These are phyloP conservation scores for Penicillium antarcticum DNA, from an alignment of 495 filamentous ascomycete genomes.

Conservation along the genomic window DNA sequence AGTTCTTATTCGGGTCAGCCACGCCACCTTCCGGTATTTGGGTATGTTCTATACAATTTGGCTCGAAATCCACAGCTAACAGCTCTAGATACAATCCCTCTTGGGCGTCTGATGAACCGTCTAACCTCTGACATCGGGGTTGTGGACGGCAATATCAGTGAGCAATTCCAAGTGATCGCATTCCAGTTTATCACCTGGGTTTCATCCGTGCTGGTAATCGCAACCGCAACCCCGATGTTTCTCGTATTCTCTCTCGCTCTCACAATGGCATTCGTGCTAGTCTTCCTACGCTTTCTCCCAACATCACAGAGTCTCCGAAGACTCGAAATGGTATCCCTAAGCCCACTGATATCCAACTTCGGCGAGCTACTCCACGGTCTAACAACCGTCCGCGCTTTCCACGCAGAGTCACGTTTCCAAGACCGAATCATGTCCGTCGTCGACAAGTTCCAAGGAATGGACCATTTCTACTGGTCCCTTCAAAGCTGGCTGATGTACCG, in stretches of 20 bases:
- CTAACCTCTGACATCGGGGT: slow-evolving; percentile 82
- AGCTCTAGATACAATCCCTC: slow-evolving; percentile 64
- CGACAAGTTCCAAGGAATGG: slow-evolving; percentile 85
- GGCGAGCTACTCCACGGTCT: slow-evolving; percentile 75
- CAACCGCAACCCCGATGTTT: slow-evolving; percentile 68
- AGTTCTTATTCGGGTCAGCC: slow-evolving; percentile 64
- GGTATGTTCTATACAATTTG: background rate
- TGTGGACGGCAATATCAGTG: slow-evolving; percentile 73
- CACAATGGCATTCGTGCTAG: slow-evolving; percentile 57
- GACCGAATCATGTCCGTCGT: slow-evolving; percentile 68
- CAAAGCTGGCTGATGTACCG: slow-evolving; percentile 79
- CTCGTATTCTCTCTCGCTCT: slow-evolving; percentile 65
- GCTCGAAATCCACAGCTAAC: background rate
- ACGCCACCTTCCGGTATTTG: slow-evolving; percentile 83
- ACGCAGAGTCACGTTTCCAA: slow-evolving; percentile 71
- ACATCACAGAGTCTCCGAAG: slow-evolving; percentile 77
- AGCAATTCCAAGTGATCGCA: slow-evolving; percentile 62
- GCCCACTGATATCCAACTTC: slow-evolving; percentile 81
- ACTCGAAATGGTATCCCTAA: slow-evolving; percentile 80
- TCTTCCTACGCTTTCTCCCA: slow-evolving; percentile 73
- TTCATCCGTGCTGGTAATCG: slow-evolving; percentile 69
- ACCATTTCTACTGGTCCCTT: slow-evolving; percentile 87
- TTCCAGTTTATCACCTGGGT: slow-evolving; percentile 66
- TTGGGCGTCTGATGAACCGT: slow-evolving; percentile 82
- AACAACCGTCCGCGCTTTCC: slow-evolving; percentile 74